Conservation (phyloP, 305 asterid genomes). For the Solanum hybrid region DNA sequence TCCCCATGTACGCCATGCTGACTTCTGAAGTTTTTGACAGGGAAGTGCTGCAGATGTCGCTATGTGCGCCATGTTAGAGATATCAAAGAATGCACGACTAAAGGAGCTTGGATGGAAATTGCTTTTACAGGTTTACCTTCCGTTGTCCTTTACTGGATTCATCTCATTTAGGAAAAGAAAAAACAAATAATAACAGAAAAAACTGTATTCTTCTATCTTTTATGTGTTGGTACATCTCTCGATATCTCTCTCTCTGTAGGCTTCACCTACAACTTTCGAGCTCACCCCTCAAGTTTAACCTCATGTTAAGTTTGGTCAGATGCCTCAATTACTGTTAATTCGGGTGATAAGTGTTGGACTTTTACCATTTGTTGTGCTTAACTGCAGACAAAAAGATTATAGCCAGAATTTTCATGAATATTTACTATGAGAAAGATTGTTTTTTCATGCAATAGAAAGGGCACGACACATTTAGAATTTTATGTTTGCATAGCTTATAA, state of each 20-base stretch:
- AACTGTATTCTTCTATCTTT: neutral
- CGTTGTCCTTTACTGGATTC: neutral
- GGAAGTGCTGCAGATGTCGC: slow-evolving; percentile 99
- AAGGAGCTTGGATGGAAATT: slow-evolving; percentile 91
- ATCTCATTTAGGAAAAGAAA: neutral
- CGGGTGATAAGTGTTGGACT: neutral
- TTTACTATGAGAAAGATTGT: neutral
- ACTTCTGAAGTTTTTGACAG: slow-evolving; percentile 28
- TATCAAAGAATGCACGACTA: slow-evolving; percentile 51
- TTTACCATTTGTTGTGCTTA: neutral
- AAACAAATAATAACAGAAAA: neutral
- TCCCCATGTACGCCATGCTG: neutral
- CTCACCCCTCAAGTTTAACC: neutral
- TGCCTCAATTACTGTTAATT: neutral
- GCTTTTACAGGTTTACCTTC: slow-evolving; percentile 58
- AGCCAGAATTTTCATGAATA: neutral
- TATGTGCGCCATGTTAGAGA: slow-evolving; percentile 96
- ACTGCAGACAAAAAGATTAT: neutral
- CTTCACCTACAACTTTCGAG: neutral
- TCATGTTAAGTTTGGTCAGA: neutral
- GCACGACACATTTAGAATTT: neutral
- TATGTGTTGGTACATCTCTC: neutral
- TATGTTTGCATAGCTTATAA: neutral
- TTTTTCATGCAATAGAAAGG: neutral
- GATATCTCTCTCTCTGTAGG: neutral